These are phyloP conservation scores for Austroboletus niveus DNA, from an alignment of 1,284 basidiomycete genomes.

Conservation along the genomic window DNA sequence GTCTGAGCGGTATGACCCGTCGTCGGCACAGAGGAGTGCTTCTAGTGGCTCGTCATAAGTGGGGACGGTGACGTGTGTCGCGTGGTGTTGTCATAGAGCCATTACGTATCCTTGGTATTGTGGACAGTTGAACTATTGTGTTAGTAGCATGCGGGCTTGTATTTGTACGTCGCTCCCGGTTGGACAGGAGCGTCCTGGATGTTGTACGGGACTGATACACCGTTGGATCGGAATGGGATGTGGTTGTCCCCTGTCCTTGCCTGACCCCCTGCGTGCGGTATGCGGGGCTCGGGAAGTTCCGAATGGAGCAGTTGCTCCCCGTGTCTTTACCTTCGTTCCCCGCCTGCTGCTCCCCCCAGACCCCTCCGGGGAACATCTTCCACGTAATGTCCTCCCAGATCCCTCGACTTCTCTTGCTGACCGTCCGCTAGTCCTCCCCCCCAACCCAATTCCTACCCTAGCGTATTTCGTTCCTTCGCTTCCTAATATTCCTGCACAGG, in stretches of 20 bases:
- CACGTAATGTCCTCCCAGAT: slow-evolving; percentile 11
- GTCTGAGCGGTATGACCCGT: slow-evolving; percentile 33
- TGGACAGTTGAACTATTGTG: slow-evolving; percentile 2
- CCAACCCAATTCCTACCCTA: background rate
- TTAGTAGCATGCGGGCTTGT: slow-evolving; percentile 1
- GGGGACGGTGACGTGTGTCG: background rate
- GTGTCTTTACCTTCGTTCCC: slow-evolving; percentile 13
- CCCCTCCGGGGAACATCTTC: slow-evolving; percentile 10
- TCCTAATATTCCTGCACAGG: slow-evolving; percentile 14
- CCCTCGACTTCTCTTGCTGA: background rate
- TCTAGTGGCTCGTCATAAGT: slow-evolving; percentile 17
- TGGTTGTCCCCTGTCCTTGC: slow-evolving; percentile 51
- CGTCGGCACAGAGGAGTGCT: slow-evolving; percentile 12
- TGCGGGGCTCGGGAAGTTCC: slow-evolving; percentile 28
- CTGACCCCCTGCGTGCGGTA: slow-evolving; percentile 29
- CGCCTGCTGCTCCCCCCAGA: slow-evolving; percentile 8
- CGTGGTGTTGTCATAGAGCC: background rate
- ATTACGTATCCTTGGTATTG: background rate
- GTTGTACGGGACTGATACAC: no score
- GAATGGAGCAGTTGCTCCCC: slow-evolving; percentile 13
- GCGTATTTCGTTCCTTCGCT: background rate
- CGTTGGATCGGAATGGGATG: no score
- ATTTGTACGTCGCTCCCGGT: slow-evolving; percentile 9
- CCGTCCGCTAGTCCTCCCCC: slow-evolving; percentile 6
- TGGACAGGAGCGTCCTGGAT: no score